phyloP scores from a whole-genome alignment of 805 yeast genomes.

The Vanderwaltozyma tropicalis region DNA sequence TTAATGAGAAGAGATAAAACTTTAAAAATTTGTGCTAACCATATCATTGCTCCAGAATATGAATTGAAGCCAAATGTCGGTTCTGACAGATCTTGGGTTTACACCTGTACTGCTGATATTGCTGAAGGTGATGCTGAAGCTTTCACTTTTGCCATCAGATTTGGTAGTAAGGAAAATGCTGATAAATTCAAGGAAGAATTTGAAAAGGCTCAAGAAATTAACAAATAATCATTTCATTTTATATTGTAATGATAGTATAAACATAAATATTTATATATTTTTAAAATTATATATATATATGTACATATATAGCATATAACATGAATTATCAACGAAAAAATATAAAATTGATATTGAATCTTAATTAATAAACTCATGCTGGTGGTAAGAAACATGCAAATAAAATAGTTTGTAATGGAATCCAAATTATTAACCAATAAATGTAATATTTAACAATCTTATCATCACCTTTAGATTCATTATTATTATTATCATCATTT shows the following conservation, averaged over 20 bases:
- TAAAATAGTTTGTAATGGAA: constrained; percentile 53
- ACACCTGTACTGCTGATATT: constrained; percentile 85
- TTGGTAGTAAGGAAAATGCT: constrained; percentile 86
- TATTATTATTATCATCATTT: not conserved
- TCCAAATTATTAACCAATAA: constrained; percentile 52
- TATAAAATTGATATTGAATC: not conserved
- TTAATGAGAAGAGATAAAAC: constrained; percentile 99
- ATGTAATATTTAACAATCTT: constrained; percentile 31
- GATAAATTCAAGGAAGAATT: constrained; percentile 90
- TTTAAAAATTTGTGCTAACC: constrained; percentile 95
- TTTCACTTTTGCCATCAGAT: constrained; percentile 91
- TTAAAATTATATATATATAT: not conserved
- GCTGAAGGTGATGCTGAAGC: constrained; percentile 96
- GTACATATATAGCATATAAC: not conserved
- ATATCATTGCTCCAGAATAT: constrained; percentile 74
- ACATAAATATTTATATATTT: not conserved
- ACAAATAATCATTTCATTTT: constrained; percentile 32
- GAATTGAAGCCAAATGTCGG: constrained; percentile 87
- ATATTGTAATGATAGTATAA: no score
- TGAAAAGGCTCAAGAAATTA: constrained; percentile 66
- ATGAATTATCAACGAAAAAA: not conserved
- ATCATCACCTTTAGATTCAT: constrained; percentile 7
- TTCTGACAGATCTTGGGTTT: constrained; percentile 97
- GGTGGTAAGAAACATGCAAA: constrained; percentile 88
- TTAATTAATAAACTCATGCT: constrained; percentile 38